Base-by-base conservation (phyloP, 192 early-diverging fungal species). In the Entophlyctis helioformis region DNA sequence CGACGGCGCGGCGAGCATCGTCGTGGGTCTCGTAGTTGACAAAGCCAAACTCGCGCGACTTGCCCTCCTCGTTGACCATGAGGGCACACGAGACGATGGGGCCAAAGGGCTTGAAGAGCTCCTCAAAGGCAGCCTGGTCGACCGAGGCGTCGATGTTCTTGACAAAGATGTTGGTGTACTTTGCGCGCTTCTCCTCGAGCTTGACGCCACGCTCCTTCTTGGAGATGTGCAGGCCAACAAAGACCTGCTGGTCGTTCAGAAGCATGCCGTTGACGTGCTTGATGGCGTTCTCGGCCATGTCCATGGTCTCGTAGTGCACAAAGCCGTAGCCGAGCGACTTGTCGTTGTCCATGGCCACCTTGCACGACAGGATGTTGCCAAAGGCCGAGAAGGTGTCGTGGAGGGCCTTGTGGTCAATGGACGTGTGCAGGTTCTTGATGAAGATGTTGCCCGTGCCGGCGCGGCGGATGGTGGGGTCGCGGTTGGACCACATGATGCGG, bases 401-500 rank as follows among this genome's bases (percentile, higher is more conserved):
- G 34, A 98, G 84, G 39, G 95, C 90, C 81, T 95, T 94, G 80
- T 94, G 91, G 74, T 98, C 95, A 57, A 98, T 98, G 44, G 87
- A 70, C 38, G 79, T 67, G 71, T 96, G 92, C 42, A 98, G 71
- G 82, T 98, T 98, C 78, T 98, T 98, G 78, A 98, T 98, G 68
- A 98, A 98, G 66, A 98, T 89, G 75, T 98, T 98, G 51, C 92
- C 92, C 39, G 74, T 71, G 35, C 91, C 90, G 48, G 76, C 77
- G 56, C 84, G 82, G 69, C 95, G 91, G 56, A 87, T 67, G 40
- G 87, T 78, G 19, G 95, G 95, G 76, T 98, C 92, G 59, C 95
- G 87, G 76, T 98, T 89, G 33, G 91, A 95, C 92, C 91, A 98
- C 95, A 98, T 98, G 72, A 98, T 98, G 56, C 95, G 89, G 75